A percentile compares a stretch with the other conserved stretches of the same genome.
Evolutionary conservation across 73 alveolate genomes (phyloP).

Genomic region (Tetrahymena malaccensis): DNA sequence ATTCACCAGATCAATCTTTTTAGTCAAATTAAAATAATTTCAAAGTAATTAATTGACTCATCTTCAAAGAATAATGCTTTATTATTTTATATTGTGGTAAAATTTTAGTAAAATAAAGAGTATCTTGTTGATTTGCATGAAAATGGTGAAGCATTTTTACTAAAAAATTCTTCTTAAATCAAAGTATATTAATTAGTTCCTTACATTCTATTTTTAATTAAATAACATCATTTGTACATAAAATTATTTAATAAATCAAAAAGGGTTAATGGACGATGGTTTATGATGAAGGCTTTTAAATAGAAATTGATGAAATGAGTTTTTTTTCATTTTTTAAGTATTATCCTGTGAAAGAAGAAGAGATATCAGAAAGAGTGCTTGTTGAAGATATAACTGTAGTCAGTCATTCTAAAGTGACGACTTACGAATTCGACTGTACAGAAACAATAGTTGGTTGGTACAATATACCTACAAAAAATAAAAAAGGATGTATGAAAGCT

Average conservation of each 20-base stretch:
- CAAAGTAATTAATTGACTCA: not conserved
- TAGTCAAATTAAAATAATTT: not conserved
- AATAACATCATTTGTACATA: no score
- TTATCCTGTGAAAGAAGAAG: not conserved
- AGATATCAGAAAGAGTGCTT: not conserved
- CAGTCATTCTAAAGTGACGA: conserved; percentile 22
- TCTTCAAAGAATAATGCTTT: not conserved
- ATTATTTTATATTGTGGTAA: not conserved
- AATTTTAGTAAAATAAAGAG: not conserved
- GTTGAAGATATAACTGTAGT: not conserved
- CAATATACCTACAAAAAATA: not conserved
- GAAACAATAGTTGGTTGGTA: conserved; percentile 37
- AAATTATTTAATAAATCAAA: no score
- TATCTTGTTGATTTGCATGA: not conserved
- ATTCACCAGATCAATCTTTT: not conserved
- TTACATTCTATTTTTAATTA: not conserved
- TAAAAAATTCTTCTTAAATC: not conserved
- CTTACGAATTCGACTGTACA: conserved; percentile 18
- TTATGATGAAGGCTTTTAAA: conserved; percentile 38
- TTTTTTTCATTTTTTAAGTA: conserved; percentile 33
- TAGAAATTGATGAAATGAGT: conserved; percentile 5
- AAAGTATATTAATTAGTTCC: not conserved
- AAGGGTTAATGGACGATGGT: conserved; percentile 6
- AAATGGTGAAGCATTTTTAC: not conserved
- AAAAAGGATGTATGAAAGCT: conserved; percentile 39